Evolutionary conservation across 768 basidiomycete genomes (phyloP).

Genomic region (Mycena sanguinolenta): DNA sequence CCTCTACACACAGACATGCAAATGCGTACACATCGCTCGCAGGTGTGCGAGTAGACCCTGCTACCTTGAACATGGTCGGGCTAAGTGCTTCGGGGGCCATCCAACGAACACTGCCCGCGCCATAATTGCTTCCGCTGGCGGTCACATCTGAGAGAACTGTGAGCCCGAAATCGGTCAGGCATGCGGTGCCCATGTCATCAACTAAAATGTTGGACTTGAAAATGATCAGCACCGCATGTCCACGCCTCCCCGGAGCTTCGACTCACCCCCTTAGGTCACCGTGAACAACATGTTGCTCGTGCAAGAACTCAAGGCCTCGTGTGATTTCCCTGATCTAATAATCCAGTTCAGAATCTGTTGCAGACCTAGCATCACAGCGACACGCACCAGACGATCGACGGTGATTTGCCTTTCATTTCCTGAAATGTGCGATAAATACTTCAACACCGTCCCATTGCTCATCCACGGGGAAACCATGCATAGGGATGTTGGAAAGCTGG

Average conservation of each 20-base stretch:
- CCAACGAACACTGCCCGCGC: constrained; percentile 33
- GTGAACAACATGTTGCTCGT: constrained; percentile 34
- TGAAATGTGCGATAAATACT: constrained; percentile 33
- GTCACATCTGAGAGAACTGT: constrained; percentile 27
- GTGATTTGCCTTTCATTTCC: constrained; percentile 3
- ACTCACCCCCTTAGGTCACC: constrained; percentile 35
- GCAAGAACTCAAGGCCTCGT: constrained; percentile 31
- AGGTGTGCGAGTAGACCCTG: neutral
- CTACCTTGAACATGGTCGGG: constrained; percentile 14
- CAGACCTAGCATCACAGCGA: too few relatives aligned
- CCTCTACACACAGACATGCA: constrained; percentile 29
- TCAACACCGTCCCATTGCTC: constrained; percentile 41
- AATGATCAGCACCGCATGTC: neutral
- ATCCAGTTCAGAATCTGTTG: too few relatives aligned
- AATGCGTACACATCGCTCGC: constrained; percentile 32
- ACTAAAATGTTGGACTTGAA: constrained; percentile 38
- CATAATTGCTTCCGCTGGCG: constrained; percentile 3
- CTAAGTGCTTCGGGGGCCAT: constrained; percentile 35
- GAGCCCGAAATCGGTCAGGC: constrained; percentile 37
- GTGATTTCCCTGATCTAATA: constrained; percentile 34
- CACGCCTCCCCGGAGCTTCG: too few relatives aligned
- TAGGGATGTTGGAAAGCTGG: constrained; percentile 32
- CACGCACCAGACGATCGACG: constrained; percentile 28
- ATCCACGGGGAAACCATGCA: constrained; percentile 45
- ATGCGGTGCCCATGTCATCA: constrained; percentile 18